A percentile compares a stretch with the other conserved stretches of the same genome.
phyloP scores from a whole-genome alignment of 2,329 filamentous ascomycete genomes.

The Alternaria triticimaculans region DNA sequence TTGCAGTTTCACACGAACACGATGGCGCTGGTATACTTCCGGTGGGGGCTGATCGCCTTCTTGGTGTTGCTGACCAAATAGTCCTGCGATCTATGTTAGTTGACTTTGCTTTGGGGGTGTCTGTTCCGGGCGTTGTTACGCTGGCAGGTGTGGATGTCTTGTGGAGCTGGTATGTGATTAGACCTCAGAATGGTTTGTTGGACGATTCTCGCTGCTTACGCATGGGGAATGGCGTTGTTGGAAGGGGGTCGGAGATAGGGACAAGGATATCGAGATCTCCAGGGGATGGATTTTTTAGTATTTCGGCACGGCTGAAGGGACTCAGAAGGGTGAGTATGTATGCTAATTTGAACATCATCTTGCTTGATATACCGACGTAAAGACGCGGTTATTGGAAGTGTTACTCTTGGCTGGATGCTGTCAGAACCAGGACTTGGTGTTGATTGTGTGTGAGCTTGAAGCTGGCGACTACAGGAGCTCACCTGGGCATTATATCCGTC shows the following conservation, averaged over 20 bases:
- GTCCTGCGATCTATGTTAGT: neutral
- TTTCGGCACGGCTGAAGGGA: neutral
- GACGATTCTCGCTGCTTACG: neutral
- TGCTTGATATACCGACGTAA: neutral
- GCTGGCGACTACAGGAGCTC: too few species aligned
- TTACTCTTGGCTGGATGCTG: neutral
- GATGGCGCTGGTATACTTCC: neutral
- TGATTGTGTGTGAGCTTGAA: fast-evolving
- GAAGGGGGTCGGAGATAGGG: too few species aligned
- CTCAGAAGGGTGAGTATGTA: neutral
- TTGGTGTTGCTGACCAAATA: neutral
- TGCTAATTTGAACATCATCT: neutral
- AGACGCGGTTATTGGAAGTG: neutral
- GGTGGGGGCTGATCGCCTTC: neutral
- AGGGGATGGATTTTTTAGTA: neutral
- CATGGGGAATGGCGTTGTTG: neutral
- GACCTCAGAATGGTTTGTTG: neutral
- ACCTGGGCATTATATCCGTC: too few species aligned
- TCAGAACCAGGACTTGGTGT: neutral
- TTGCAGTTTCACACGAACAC: neutral
- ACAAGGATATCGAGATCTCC: too few species aligned
- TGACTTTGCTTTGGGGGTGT: neutral
- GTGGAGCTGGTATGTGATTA: neutral
- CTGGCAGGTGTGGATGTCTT: neutral
- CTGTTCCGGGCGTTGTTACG: neutral